Base-by-base conservation (phyloP, 345 rosid genomes). In the Streptanthus diversifolius region DNA sequence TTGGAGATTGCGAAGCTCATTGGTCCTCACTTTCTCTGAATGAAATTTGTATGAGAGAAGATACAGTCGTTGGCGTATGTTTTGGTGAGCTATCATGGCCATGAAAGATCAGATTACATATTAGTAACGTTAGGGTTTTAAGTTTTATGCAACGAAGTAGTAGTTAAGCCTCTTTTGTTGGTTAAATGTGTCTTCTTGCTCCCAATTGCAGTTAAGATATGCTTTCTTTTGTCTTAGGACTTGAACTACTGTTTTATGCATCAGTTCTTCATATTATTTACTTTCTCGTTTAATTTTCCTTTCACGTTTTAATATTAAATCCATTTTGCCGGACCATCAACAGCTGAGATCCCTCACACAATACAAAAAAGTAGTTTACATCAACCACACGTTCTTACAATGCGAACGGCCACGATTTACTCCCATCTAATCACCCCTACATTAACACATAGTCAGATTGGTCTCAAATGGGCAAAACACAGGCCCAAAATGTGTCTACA, bases 1-100 rank as follows among this genome's bases (percentile, higher is more conserved):
- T 91, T 90, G 40, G 93, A 95, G 85, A 80, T 95, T 63, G 95
- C 96, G 0, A 88, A 91, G 67, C 85, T 95, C 85, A 88, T 95
- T 65, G 86, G 85, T 80, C 97, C 96, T 55, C 97, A 91, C 78
- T 91, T 93, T 47, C 92, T 90, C 49, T 81, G 82, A 83, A 32
- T 24, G 54, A 48, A 21, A 19, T 30, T 39, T 40, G 45, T 37
- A 56, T 59, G 32, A 21, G 33, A 68, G 69, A 51, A 52, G 63
- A 30, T 21, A 11, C 48, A 41, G 22, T 22, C 44, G 14, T 1
- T 53, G 47, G 64, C 70, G 30, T 75, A 43, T 68, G 63, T 60
- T 68, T 75, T 68, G 64, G 44, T 59, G 22, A 47, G 67, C 61
- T 40, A 7, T 36, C 5, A 40, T 51, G 69, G 32, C 44, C 56